Conservation (phyloP, 129 eudicot species). For the Apium graveolens region DNA sequence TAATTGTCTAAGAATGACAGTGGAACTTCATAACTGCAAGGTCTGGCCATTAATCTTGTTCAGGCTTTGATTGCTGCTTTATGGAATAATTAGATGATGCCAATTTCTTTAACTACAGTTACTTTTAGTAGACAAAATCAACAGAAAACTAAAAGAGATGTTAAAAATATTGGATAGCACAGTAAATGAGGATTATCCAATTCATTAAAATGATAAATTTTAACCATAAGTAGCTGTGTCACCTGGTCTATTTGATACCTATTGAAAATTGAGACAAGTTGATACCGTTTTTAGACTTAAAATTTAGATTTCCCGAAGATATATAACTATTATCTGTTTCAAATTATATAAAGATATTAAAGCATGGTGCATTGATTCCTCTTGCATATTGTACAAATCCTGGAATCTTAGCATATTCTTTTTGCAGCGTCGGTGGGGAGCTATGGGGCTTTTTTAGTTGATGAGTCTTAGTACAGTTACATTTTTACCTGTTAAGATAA, state of each 20-base stretch:
- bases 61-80: neutral
- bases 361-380: too few relatives aligned
- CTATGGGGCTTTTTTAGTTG: slow-evolving; percentile 97
- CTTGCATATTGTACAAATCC: too few relatives aligned
- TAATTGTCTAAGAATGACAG: slow-evolving; percentile 52
- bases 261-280: too few relatives aligned
- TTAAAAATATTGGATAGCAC: slow-evolving; percentile 63
- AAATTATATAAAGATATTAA: too few relatives aligned
- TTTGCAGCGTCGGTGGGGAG: slow-evolving; percentile 99
- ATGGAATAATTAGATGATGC: slow-evolving; percentile 17
- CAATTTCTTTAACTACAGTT: slow-evolving; percentile 46
- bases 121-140: slow-evolving; percentile 81
- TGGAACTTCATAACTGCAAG: slow-evolving; percentile 80
- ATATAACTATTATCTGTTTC: too few relatives aligned
- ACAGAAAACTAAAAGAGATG: slow-evolving; percentile 61
- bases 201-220: too few relatives aligned
- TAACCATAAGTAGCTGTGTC: too few relatives aligned
- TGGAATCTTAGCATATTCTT: too few relatives aligned
- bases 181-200: slow-evolving; percentile 51
- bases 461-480: slow-evolving; percentile 95
- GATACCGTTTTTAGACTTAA: too few relatives aligned
- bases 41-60: slow-evolving; percentile 24
- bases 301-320: too few relatives aligned
- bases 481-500: neutral
- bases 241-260: too few relatives aligned